A percentile compares a stretch with the other conserved stretches of the same genome.
Conservation (phyloP, 129 eudicot genomes). For the Centrapalus pauciflorus region DNA sequence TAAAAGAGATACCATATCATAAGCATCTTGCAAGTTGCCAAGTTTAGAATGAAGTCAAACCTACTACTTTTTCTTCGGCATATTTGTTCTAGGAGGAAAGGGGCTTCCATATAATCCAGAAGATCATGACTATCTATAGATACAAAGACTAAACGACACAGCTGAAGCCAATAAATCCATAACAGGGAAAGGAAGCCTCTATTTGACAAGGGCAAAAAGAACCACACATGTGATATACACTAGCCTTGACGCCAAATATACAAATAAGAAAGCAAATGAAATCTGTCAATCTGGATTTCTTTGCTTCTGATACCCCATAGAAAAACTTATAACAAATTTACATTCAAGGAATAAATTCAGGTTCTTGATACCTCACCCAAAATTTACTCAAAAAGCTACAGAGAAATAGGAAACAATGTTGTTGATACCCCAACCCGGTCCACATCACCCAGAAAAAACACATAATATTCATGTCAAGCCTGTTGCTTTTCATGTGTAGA, state of each 20-base stretch:
- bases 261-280: neutral
- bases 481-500: neutral
- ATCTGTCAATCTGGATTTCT: neutral
- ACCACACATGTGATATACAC: neutral
- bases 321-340: neutral
- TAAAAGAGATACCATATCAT: neutral
- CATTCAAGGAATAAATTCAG: too few species aligned
- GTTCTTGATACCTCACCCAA: too few species aligned
- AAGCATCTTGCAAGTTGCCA: neutral
- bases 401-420: neutral
- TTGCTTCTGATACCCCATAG: neutral
- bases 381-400: too few species aligned
- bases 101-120: neutral
- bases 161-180: neutral
- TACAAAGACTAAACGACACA: neutral
- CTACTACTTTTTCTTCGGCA: neutral
- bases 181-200: neutral
- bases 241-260: neutral
- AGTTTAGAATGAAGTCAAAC: neutral
- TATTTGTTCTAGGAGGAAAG: neutral
- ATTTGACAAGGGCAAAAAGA: neutral
- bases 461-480: neutral
- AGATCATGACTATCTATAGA: neutral
- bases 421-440: neutral
- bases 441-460: neutral